A percentile compares a stretch with the other conserved stretches of the same genome.
phyloP scores from a whole-genome alignment of 2,329 filamentous ascomycete genomes.

The Verticillium nubilum region DNA sequence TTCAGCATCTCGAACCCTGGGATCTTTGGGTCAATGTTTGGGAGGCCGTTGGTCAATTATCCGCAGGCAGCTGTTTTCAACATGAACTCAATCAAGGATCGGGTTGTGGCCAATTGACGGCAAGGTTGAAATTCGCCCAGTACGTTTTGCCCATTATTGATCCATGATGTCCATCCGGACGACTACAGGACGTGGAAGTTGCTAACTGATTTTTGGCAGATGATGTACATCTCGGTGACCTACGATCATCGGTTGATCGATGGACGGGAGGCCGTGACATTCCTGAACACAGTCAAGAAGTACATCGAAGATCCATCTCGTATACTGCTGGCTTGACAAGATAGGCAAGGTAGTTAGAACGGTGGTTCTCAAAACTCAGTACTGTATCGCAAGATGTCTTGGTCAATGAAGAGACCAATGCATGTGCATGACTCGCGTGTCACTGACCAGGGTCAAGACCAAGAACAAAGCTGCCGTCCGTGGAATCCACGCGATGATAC shows the following conservation, averaged over 20 bases:
- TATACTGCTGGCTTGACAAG: conserved; percentile 47
- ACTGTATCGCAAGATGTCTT: too few relatives aligned
- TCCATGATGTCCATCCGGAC: too few relatives aligned
- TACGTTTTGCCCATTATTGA: conserved; percentile 16
- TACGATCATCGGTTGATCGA: conserved; percentile 52
- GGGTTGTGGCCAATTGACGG: conserved; percentile 54
- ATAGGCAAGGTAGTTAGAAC: too few relatives aligned
- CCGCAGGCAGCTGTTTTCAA: conserved; percentile 62
- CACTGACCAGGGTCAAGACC: too few relatives aligned
- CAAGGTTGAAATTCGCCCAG: conserved; percentile 32
- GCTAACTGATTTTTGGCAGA: conserved; percentile 36
- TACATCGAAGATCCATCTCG: conserved; percentile 33
- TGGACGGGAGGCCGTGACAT: conserved; percentile 56
- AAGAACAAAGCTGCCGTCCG: too few relatives aligned
- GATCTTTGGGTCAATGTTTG: conserved; percentile 53
- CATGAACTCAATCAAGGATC: conserved; percentile 50
- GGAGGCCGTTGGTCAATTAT: conserved; percentile 70
- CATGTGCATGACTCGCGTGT: too few relatives aligned
- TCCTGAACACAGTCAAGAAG: conserved; percentile 31
- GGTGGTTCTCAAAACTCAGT: too few relatives aligned
- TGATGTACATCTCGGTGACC: conserved; percentile 42
- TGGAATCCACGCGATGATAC: not conserved
- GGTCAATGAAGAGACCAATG: too few relatives aligned
- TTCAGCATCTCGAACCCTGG: conserved; percentile 79
- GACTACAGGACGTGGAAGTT: too few relatives aligned